Base-by-base conservation (phyloP, 2,329 filamentous ascomycete species). In the Phialemonium atrogriseum region DNA sequence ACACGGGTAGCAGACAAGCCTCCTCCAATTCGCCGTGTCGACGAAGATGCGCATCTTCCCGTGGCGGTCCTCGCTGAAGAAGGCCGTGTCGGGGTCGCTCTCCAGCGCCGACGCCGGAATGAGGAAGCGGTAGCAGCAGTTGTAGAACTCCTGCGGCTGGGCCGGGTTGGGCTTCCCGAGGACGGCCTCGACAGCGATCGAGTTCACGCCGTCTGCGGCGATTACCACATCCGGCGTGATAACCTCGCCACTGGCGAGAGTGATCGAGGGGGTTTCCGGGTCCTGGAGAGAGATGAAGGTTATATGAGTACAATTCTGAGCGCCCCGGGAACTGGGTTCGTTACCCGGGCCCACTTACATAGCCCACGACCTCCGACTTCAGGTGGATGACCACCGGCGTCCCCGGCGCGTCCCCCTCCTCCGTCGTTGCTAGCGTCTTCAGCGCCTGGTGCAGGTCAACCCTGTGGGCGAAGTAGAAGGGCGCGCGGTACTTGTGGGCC, bases 371-470 rank as follows among this genome's bases (percentile, higher is more conserved):
- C n/a, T 22, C 19, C 9, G 33, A 36, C 19, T 34, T 36, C 18
- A 52, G 39, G 15, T 43, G 16, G 5, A 28, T 13, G 7, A 13
- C 15, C n/a, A 13, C 27, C 11, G 27, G 27, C 5, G 21, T 20
- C 5, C 27, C 27, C 12, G 17, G 9, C 10, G 17, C 27, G 7
- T 28, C 18, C 5, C 17, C n/a, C 5, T 28, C 27, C n/a, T n/a
- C n/a, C n/a, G n/a, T n/a, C 9, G 27, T 28, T 18, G 27, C 27
- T 4, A 28, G 17, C 5, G n/a, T 17, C 17, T 28, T 28, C 16
- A 28, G n/a, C 10, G 17, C 21, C 27, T 28, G 52, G 36, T 64
- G 60, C 25, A 65, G 42, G 36, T 63, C 60, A 15, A 61, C 54
- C n/a, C 60, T 50, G 36, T 64, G 59, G 9, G 54, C 30, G 22